Evolutionary conservation across 306 rosid species (phyloP).

Genomic region (Sicyos baderoa): DNA sequence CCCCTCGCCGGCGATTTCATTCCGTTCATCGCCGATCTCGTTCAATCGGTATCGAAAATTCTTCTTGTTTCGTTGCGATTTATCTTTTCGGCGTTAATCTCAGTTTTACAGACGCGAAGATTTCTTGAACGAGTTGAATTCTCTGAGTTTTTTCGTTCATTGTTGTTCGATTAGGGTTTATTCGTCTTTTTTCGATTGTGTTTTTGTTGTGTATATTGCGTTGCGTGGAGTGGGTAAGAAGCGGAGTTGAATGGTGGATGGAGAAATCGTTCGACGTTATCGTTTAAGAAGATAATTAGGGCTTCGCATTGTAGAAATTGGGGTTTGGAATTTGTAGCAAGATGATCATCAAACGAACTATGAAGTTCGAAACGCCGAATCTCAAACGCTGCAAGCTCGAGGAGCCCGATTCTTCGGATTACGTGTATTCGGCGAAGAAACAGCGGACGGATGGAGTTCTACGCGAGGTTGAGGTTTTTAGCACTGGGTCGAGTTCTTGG

Average conservation of each 20-base stretch:
- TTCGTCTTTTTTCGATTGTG: background rate
- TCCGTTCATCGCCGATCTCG: background rate
- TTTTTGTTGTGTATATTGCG: background rate
- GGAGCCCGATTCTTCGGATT: constrained; percentile 37
- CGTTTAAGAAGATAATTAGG: constrained; percentile 14
- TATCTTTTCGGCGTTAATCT: background rate
- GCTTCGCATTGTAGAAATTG: constrained; percentile 13
- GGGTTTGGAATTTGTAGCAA: constrained; percentile 28
- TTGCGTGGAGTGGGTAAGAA: constrained; percentile 14
- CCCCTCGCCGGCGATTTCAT: background rate
- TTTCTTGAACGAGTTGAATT: constrained; percentile 15
- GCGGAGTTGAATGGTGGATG: constrained; percentile 13
- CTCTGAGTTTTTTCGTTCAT: background rate
- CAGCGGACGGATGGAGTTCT: constrained; percentile 29
- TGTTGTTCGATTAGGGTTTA: constrained; percentile 13
- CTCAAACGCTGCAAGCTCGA: constrained; percentile 71
- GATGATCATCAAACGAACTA: constrained; percentile 62
- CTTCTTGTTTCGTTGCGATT: constrained; percentile 5
- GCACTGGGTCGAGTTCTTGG: constrained; percentile 56
- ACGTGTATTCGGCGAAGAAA: constrained; percentile 44
- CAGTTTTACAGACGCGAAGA: constrained; percentile 9
- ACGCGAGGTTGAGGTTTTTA: constrained; percentile 45
- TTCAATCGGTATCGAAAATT: background rate
- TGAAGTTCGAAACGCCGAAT: constrained; percentile 76
- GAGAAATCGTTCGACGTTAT: constrained; percentile 14